Evolutionary conservation across 768 basidiomycete species (phyloP), one percentile per base, ranked within the genome.

Genomic region (Mycena amicta): DNA sequence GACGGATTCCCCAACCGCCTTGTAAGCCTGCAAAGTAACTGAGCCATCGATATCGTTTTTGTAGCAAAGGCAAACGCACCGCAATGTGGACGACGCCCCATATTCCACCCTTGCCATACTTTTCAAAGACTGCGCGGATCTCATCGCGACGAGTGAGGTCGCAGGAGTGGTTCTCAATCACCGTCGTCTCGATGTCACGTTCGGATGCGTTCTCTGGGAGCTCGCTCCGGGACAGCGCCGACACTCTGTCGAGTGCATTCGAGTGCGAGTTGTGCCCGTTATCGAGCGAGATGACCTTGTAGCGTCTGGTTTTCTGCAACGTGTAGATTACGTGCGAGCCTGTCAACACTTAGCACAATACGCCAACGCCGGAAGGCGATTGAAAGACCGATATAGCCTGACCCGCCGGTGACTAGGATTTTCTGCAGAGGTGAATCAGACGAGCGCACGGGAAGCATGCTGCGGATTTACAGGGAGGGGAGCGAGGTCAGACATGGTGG

Each of bases 1-100:
- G 18, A 89, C 89, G 16, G 93, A 95, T 74, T 99, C 97, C 41
- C 97, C 97, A 49, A 99, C 97, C 20, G 95, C 94, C 79, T 99
- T 99, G 80, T 92, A 88, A 3, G 97, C 97, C 93, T 95, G n/a
- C n/a, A n/a, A 67, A 30, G 61, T 18, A 37, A 37, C 33, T 37
- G 33, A 50, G 46, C 26, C 51, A 55, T 47, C 45, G 2, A 39
- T 52, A 26, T 56, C 45, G 27, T 28, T 20, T 12, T 40, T 39
- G 15, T 41, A 23, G 39, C 31, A 5, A 40, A 18, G 23, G 22
- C 54, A 40, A 56, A 83, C 90, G 70, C 66, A 94, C 93, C 22
- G 96, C 97, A 56, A 99, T 85, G 72, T 98, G 97, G 54, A 99
- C 80, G 23, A 98, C 93, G 51, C 95, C 97, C 92, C 94, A 98